A percentile compares a stretch with the other conserved stretches of the same genome.
phyloP scores from a whole-genome alignment of 2,329 filamentous ascomycete species.

The Ophiostoma sp. region DNA sequence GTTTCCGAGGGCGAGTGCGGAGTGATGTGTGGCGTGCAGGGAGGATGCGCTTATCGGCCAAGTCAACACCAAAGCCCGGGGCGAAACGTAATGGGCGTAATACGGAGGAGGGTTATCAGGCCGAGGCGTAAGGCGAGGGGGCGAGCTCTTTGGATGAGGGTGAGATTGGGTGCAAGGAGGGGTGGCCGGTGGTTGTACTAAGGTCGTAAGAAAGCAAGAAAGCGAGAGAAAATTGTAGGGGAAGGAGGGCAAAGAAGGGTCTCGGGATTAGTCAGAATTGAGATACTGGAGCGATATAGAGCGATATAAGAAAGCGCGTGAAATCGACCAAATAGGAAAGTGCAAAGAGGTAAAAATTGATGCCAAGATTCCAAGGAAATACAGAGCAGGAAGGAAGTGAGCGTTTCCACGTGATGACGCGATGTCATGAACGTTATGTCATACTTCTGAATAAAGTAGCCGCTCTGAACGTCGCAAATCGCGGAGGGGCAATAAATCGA shows the following conservation, averaged over 20 bases:
- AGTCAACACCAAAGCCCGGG: not conserved
- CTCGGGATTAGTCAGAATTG: not conserved
- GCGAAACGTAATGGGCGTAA: conserved; percentile 6
- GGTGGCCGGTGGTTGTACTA: not conserved
- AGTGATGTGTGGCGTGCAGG: not conserved
- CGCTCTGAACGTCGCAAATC: not conserved
- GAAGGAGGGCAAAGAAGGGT: not conserved
- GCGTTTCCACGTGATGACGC: conserved; percentile 11
- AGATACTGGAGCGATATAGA: not conserved
- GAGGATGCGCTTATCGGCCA: not conserved
- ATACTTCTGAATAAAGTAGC: not conserved
- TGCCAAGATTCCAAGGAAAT: not conserved
- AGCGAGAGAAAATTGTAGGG: not conserved
- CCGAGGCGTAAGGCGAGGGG: not conserved
- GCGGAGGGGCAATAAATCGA: conserved; percentile 14
- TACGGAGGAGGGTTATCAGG: not conserved
- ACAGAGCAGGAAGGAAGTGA: not conserved
- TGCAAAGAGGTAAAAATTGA: conserved; percentile 3
- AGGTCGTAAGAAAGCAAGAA: not conserved
- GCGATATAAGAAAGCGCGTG: not conserved
- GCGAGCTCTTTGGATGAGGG: not conserved
- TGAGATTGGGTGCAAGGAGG: not conserved
- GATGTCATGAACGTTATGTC: not conserved
- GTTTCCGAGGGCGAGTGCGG: not conserved
- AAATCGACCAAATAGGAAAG: conserved; percentile 1